phyloP scores from a whole-genome alignment of 2,329 filamentous ascomycete species.

The Colletotrichum aenigma region DNA sequence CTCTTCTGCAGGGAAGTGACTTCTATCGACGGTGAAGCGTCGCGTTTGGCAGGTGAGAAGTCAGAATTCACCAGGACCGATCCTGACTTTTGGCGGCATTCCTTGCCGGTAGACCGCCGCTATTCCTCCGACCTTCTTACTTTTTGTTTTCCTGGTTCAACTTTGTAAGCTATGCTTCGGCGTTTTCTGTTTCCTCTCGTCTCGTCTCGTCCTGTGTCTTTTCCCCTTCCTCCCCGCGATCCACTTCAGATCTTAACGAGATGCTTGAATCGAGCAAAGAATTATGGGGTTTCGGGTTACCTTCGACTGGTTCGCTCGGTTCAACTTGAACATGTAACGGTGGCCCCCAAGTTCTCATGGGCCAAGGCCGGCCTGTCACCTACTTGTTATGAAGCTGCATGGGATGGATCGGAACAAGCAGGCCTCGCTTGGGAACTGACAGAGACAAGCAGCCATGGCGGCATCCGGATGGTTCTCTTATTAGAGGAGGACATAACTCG shows the following conservation, averaged over 20 bases:
- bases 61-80: not conserved
- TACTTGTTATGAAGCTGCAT: not conserved
- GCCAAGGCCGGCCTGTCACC: not conserved
- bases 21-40: not conserved
- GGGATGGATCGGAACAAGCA: slow-evolving; percentile 2
- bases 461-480: not conserved
- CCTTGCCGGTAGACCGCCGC: slow-evolving; percentile 10
- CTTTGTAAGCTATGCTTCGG: not conserved
- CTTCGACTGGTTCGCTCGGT: not conserved
- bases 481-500: not conserved
- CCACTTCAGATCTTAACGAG: slow-evolving; percentile 20
- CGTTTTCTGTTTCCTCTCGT: not conserved
- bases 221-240: slow-evolving; percentile 7
- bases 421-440: not conserved
- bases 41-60: slow-evolving; percentile 6
- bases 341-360: not conserved
- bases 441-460: not conserved
- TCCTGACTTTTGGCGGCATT: not conserved
- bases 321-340: not conserved
- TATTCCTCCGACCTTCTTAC: not conserved
- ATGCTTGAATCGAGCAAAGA: slow-evolving; percentile 16
- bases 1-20: not conserved
- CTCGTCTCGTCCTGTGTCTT: not conserved
- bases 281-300: slow-evolving; percentile 3
- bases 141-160: not conserved